A percentile compares a stretch with the other conserved stretches of the same genome.
These are phyloP conservation scores for Garcia nutans DNA, from an alignment of 345 rosid genomes.

Conservation along the genomic window DNA sequence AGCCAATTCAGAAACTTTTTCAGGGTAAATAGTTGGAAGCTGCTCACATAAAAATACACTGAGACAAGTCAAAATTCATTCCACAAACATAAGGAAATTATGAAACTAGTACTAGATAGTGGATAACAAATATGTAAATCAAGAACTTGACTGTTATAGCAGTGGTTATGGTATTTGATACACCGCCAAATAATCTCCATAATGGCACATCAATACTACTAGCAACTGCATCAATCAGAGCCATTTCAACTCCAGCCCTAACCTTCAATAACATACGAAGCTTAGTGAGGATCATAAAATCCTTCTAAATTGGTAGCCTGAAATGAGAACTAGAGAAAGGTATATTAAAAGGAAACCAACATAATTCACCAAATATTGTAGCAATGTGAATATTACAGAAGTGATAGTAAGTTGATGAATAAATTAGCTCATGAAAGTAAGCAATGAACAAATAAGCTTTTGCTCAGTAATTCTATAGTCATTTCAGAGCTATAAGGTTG, in stretches of 20 bases:
- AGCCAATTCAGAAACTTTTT: slow-evolving; percentile 72
- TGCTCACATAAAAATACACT: slow-evolving; percentile 23
- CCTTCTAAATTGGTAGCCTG: neutral
- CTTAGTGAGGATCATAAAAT: slow-evolving; percentile 12
- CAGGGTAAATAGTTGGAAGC: slow-evolving; percentile 79
- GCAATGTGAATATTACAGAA: too few relatives aligned
- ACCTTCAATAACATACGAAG: slow-evolving; percentile 50
- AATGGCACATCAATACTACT: slow-evolving; percentile 62
- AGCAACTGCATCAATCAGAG: slow-evolving; percentile 85
- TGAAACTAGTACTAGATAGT: too few relatives aligned
- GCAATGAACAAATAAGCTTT: neutral
- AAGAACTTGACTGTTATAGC: slow-evolving; percentile 73
- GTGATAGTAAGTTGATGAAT: too few relatives aligned
- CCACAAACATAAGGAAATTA: neutral
- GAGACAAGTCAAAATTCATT: neutral
- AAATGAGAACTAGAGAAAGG: neutral
- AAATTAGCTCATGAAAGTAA: neutral
- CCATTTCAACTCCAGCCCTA: slow-evolving; percentile 91
- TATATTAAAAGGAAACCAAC: neutral
- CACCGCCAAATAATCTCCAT: slow-evolving; percentile 89
- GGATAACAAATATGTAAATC: too few relatives aligned
- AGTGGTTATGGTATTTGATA: slow-evolving; percentile 60
- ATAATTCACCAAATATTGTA: too few relatives aligned
- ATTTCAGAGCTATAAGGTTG: too few relatives aligned
- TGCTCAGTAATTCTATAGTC: too few relatives aligned